These are phyloP conservation scores for Zygosaccharomyces bisporus DNA, from an alignment of 805 yeast genomes.

Conservation along the genomic window DNA sequence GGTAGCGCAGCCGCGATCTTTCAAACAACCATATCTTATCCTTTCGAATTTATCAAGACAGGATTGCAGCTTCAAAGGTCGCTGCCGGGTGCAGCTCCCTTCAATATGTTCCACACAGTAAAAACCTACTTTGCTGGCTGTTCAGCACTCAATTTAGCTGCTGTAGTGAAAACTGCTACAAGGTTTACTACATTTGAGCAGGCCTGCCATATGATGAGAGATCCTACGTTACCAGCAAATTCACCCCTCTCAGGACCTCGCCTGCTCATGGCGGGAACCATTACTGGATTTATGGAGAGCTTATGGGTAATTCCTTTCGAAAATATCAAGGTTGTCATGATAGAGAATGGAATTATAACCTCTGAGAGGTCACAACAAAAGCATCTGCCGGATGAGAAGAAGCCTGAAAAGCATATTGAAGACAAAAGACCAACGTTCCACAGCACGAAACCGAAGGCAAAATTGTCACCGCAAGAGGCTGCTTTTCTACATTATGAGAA, in stretches of 20 bases:
- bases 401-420: background rate
- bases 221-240: slow-evolving; percentile 45
- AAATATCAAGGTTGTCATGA: slow-evolving; percentile 73
- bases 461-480: slow-evolving; percentile 33
- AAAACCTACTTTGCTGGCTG: slow-evolving; percentile 53
- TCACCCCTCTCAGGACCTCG: slow-evolving; percentile 74
- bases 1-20: slow-evolving; percentile 55
- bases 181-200: slow-evolving; percentile 73
- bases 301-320: slow-evolving; percentile 88
- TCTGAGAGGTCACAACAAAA: slow-evolving; percentile 16
- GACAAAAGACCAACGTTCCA: slow-evolving; percentile 32
- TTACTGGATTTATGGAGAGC: slow-evolving; percentile 82
- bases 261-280: slow-evolving; percentile 75
- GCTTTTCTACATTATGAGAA: slow-evolving; percentile 41
- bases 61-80: slow-evolving; percentile 55
- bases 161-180: slow-evolving; percentile 65
- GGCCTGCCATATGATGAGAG: slow-evolving; percentile 55
- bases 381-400: background rate
- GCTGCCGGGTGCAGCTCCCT: slow-evolving; percentile 35
- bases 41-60: slow-evolving; percentile 68
- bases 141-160: slow-evolving; percentile 71
- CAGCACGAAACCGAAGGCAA: slow-evolving; percentile 22
- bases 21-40: slow-evolving; percentile 62
- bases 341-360: slow-evolving; percentile 55
- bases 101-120: slow-evolving; percentile 32